Evolutionary conservation across 306 rosid species (phyloP).

Genomic region (Mimosa bimucronata): DNA sequence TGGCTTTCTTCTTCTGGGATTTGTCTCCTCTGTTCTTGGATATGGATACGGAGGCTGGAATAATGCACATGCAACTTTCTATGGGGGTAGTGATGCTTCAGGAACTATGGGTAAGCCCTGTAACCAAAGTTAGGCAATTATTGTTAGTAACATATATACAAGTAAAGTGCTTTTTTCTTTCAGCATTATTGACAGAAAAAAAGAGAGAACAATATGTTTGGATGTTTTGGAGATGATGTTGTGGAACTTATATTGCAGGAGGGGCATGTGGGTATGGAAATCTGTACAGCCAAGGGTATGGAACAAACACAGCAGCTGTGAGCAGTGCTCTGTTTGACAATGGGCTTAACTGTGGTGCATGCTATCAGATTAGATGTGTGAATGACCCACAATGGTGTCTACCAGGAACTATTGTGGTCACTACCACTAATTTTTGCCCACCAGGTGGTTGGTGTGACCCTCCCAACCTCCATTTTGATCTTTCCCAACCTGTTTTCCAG

Average conservation of each 20-base stretch:
- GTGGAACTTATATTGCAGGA: conserved; percentile 41
- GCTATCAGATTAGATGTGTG: conserved; percentile 66
- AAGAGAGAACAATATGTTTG: not conserved
- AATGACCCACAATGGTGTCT: conserved; percentile 82
- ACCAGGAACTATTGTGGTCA: conserved; percentile 60
- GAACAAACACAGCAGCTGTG: conserved; percentile 79
- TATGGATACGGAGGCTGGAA: conserved; percentile 65
- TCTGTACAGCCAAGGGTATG: conserved; percentile 79
- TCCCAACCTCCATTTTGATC: conserved; percentile 79
- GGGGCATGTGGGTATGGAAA: conserved; percentile 94
- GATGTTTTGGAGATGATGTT: not conserved
- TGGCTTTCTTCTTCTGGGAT: conserved; percentile 50
- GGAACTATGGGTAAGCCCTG: conserved; percentile 74
- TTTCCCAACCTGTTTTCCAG: conserved; percentile 75
- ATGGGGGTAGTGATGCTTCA: conserved; percentile 87
- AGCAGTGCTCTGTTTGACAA: conserved; percentile 75
- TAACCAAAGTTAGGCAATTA: not conserved
- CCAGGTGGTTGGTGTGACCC: conserved; percentile 95
- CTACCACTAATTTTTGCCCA: conserved; percentile 88
- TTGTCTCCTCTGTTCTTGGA: conserved; percentile 50
- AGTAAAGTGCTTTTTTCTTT: not conserved
- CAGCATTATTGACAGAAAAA: not conserved
- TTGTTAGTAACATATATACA: not conserved
- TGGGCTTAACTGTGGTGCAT: conserved; percentile 84
- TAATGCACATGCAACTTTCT: conserved; percentile 86